Base-by-base conservation (phyloP, 169 alveolate genomes). In the Cryptosporidium viatorum region DNA sequence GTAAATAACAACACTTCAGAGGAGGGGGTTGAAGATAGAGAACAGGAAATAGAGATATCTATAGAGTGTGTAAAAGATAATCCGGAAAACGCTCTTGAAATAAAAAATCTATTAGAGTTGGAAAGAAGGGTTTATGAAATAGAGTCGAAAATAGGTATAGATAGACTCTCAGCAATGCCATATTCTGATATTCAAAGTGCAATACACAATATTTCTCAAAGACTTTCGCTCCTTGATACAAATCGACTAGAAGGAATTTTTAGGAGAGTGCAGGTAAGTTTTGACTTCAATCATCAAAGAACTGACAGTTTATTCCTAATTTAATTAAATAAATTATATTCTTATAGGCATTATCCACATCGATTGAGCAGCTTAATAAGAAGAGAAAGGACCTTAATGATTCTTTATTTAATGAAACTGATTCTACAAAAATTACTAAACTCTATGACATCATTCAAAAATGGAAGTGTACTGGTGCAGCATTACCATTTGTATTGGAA, bases 141-240 rank as follows among this genome's bases (percentile, higher is more conserved):
- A 23, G 94, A 92, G 70, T 91, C 92, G 18, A 71, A 52, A 51
- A 70, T 92, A 43, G 94, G 94, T 10, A 68, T 92, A 23, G 93
- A 92, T 29, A 84, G 86, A 70, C 91, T 92, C 70, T 73, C 93
- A 21, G 71, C 85, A 74, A 84, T 92, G 84, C 94, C 94, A 3
- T 92, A 92, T 62, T 86, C 84, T 75, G 94, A 92, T 50, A 75
- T 92, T 31, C 92, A 92, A 60, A 84, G 86, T 10, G 94, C 94
- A 59, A 92, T 92, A 37, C 52, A 91, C 67, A 91, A 71, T 69
- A 70, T 92, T 70, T 86, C 92, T 45, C 91, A 69, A 80, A 92
- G 80, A 75, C 73, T 92, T 60, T 85, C 93, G 14, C 84, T 92
- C 23, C 85, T 92, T 52, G 94, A 92, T 84, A 60, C 93, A 55